These are phyloP conservation scores for Plenodomus tracheiphilus DNA, from an alignment of 2,329 filamentous ascomycete species.

Conservation along the genomic window DNA sequence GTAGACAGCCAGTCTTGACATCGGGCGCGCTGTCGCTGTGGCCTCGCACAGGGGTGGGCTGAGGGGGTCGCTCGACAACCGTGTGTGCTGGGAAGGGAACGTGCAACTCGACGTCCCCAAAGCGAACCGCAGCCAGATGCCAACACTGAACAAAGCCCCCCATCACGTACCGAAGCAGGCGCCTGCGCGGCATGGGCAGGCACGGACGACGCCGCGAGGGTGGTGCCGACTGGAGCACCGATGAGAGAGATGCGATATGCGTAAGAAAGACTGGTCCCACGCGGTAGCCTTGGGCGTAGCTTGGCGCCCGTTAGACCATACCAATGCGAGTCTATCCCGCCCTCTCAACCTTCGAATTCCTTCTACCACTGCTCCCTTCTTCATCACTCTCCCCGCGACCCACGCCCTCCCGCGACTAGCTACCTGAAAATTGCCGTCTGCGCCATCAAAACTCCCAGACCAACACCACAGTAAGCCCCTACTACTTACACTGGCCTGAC, in stretches of 20 bases:
- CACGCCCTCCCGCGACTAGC: slow-evolving; percentile 14
- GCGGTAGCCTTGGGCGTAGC: slow-evolving; percentile 21
- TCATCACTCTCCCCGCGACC: slow-evolving; percentile 16
- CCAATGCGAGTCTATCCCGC: slow-evolving; percentile 19
- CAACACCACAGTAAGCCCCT: slow-evolving; percentile 5
- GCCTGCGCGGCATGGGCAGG: slow-evolving; percentile 13
- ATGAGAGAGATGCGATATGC: slow-evolving; percentile 25
- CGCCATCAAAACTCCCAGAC: slow-evolving; percentile 24
- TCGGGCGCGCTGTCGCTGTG: slow-evolving; percentile 5
- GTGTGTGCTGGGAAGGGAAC: slow-evolving; percentile 13
- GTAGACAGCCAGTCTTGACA: slow-evolving; percentile 7
- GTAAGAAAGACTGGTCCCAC: slow-evolving; percentile 28
- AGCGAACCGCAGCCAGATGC: slow-evolving; percentile 1
- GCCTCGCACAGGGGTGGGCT: slow-evolving; percentile 11
- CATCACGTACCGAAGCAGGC: slow-evolving; percentile 3
- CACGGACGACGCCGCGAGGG: slow-evolving; percentile 9
- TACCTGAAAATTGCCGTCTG: slow-evolving; percentile 9
- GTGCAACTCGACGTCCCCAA: slow-evolving; percentile 8
- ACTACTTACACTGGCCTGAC: slow-evolving; percentile 18
- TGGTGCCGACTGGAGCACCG: slow-evolving; percentile 15
- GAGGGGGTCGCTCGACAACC: slow-evolving; percentile 4
- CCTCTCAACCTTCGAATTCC: slow-evolving; percentile 27
- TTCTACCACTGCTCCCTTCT: slow-evolving; percentile 29
- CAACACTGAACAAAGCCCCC: slow-evolving; percentile 9
- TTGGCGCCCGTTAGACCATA: slow-evolving; percentile 22